These are phyloP conservation scores for Clonostachys rhizophaga DNA, from an alignment of 2,329 filamentous ascomycete species.

Conservation along the genomic window DNA sequence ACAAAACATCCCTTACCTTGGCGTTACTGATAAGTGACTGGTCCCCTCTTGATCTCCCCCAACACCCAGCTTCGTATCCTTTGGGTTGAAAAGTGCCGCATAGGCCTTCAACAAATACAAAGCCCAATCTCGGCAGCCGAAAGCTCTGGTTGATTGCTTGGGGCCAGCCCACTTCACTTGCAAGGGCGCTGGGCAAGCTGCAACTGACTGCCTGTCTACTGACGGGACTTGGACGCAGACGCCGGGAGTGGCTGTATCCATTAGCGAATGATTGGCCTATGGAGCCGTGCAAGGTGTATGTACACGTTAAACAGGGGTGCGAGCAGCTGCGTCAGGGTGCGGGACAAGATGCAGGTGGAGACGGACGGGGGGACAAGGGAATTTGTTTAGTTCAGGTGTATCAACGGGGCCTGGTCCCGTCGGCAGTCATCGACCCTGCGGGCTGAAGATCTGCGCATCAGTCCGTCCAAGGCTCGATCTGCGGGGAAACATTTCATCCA, in stretches of 20 bases:
- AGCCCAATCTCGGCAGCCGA: neutral
- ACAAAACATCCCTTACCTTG: too few species aligned
- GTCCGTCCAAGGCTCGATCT: too few species aligned
- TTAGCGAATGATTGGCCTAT: constrained; percentile 1
- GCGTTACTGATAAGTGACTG: too few species aligned
- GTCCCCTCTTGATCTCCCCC: neutral
- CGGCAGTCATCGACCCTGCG: neutral
- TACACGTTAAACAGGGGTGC: constrained; percentile 1
- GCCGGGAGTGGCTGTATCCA: constrained; percentile 3
- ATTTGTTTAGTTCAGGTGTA: constrained; percentile 1
- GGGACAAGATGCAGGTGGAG: neutral
- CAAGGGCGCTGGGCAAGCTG: neutral
- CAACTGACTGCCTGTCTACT: too few species aligned
- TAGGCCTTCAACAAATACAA: neutral
- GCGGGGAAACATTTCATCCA: too few species aligned
- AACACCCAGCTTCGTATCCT: neutral
- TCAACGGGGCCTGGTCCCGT: neutral
- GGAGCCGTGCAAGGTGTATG: neutral
- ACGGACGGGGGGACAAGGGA: neutral
- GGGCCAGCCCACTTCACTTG: neutral
- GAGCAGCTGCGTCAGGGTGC: neutral
- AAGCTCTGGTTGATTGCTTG: neutral
- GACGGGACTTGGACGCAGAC: too few species aligned
- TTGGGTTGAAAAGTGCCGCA: neutral
- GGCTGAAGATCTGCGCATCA: neutral